phyloP scores from a whole-genome alignment of 2,329 filamentous ascomycete genomes.

The Aureobasidium sp. region DNA sequence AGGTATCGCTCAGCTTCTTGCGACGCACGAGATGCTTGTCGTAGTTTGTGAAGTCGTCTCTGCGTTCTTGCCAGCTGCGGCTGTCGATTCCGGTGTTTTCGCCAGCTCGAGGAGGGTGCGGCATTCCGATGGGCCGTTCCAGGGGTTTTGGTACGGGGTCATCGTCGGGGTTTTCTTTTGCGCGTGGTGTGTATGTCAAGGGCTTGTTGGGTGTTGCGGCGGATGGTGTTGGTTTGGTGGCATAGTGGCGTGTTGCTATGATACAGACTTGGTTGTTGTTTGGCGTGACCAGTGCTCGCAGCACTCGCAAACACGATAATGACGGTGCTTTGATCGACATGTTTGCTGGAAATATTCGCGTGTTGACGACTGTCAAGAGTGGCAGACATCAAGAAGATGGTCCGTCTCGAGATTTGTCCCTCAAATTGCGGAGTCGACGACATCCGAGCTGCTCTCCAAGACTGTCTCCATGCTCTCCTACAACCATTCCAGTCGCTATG shows the following conservation, averaged over 20 bases:
- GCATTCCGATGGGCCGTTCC: slow-evolving; percentile 72
- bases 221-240: slow-evolving; percentile 12
- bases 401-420: background rate
- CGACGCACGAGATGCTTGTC: slow-evolving; percentile 73
- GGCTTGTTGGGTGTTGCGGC: slow-evolving; percentile 15
- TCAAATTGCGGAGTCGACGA: slow-evolving; percentile 1
- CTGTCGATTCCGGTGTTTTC: slow-evolving; percentile 73
- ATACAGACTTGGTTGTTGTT: slow-evolving; percentile 10
- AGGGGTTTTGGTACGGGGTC: slow-evolving; percentile 46
- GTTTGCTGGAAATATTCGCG: background rate
- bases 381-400: background rate
- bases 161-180: slow-evolving; percentile 23
- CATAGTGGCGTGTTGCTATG: slow-evolving; percentile 13
- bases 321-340: slow-evolving; percentile 27
- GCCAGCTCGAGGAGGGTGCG: slow-evolving; percentile 60
- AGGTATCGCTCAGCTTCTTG: slow-evolving; percentile 64
- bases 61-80: slow-evolving; percentile 57
- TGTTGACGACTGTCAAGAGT: too few relatives aligned
- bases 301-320: slow-evolving; percentile 19
- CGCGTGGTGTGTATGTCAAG: slow-evolving; percentile 15
- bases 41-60: slow-evolving; percentile 74
- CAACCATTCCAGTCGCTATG: background rate
- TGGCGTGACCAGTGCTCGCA: slow-evolving; percentile 21
- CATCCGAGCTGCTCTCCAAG: background rate
- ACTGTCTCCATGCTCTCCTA: background rate